A percentile compares a stretch with the other conserved stretches of the same genome.
Conservation (phyloP, 108 stramenopile species). For the Cyclotella sp. region DNA sequence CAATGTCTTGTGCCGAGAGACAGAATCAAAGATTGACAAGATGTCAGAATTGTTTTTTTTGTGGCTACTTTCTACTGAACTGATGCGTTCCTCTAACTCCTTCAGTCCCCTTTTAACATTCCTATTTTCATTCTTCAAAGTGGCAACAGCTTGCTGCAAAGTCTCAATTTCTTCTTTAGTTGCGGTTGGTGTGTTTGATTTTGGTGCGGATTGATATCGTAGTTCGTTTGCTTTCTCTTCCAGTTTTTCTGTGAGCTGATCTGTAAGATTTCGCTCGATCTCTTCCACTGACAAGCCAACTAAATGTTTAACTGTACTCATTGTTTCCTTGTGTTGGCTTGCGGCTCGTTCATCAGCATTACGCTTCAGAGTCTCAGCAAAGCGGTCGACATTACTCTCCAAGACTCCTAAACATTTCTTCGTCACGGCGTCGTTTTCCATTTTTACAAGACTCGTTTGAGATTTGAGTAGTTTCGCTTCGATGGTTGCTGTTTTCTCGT, state of each 20-base stretch:
- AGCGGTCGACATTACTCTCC: not conserved
- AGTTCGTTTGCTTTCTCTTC: not conserved
- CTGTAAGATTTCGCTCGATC: not conserved
- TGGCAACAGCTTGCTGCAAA: not conserved
- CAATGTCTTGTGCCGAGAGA: not conserved
- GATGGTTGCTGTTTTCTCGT: too few species aligned
- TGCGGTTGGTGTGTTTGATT: not conserved
- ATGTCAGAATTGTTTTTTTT: conserved; percentile 1
- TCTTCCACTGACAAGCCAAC: not conserved
- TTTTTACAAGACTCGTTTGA: not conserved
- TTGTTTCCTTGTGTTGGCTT: not conserved
- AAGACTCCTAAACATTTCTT: not conserved
- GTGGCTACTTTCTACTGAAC: not conserved
- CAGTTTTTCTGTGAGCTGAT: not conserved
- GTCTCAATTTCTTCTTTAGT: not conserved
- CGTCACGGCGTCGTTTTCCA: not conserved
- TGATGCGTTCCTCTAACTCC: not conserved
- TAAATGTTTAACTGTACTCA: not conserved
- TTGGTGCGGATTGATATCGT: not conserved
- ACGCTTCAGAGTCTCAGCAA: not conserved
- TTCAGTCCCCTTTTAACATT: not conserved
- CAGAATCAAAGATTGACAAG: not conserved
- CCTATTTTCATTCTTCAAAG: not conserved
- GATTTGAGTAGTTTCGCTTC: too few species aligned
- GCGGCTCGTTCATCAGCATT: not conserved